These are phyloP conservation scores for Chaetomium globosum DNA, from an alignment of 2,329 filamentous ascomycete genomes.

Conservation along the genomic window DNA sequence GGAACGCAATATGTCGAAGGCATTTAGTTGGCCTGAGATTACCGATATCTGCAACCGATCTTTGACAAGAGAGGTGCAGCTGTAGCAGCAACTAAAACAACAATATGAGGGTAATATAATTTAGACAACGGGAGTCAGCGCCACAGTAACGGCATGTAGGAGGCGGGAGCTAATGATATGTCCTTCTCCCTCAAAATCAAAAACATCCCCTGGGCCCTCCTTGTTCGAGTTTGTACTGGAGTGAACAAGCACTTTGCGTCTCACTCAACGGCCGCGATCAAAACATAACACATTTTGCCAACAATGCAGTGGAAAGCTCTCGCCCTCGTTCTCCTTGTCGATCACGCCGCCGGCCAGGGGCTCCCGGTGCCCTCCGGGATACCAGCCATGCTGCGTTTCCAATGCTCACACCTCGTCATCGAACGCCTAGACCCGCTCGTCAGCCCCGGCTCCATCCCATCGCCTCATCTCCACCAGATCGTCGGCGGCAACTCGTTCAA, in stretches of 20 bases:
- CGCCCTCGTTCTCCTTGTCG: slow-evolving; percentile 5
- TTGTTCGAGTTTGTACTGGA: background rate
- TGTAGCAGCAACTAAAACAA: background rate
- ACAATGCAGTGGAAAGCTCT: slow-evolving; percentile 18
- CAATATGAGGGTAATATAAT: slow-evolving; percentile 11
- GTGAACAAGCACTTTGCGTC: background rate
- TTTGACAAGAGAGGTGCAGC: background rate
- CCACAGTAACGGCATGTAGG: background rate
- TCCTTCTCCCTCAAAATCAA: background rate
- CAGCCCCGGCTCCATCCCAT: slow-evolving; percentile 29
- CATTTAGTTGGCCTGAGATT: slow-evolving; percentile 2
- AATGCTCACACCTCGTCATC: slow-evolving; percentile 37
- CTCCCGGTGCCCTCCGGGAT: background rate
- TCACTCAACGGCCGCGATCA: background rate
- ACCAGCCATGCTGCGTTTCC: slow-evolving; percentile 37
- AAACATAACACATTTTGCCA: background rate
- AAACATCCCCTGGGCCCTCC: no score
- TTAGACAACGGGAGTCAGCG: background rate
- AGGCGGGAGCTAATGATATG: background rate
- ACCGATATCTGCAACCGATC: background rate
- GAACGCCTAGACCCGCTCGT: slow-evolving; percentile 38
- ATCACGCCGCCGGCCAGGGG: slow-evolving; percentile 11
- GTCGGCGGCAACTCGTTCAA: slow-evolving; percentile 35
- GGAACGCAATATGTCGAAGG: background rate
- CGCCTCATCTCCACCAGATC: slow-evolving; percentile 34